Percentiles rank a stretch among this genome's conserved stretches.
phyloP scores from a whole-genome alignment of 2,329 filamentous ascomycete species.

The Fusarium domesticum region DNA sequence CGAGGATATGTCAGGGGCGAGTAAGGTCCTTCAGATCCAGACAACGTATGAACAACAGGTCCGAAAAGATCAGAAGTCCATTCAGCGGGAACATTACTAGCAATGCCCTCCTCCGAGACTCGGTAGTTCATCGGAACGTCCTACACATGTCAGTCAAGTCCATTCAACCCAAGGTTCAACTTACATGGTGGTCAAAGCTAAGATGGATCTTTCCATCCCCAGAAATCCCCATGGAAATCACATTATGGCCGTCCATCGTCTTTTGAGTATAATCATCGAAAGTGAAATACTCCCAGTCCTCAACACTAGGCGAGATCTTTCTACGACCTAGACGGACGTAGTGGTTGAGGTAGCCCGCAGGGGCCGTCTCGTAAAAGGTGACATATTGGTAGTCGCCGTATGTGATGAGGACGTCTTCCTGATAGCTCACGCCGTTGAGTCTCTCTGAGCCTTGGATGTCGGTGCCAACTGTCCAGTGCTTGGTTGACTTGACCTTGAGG shows the following conservation, averaged over 20 bases:
- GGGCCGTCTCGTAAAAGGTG: slow-evolving; percentile 15
- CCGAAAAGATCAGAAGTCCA: slow-evolving; percentile 15
- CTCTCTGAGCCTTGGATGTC: slow-evolving; percentile 14
- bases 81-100: slow-evolving; percentile 1
- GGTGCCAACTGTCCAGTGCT: slow-evolving; percentile 14
- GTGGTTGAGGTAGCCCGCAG: slow-evolving; percentile 13
- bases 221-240: slow-evolving; percentile 21
- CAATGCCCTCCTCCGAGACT: slow-evolving; percentile 6
- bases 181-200: slow-evolving; percentile 18
- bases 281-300: slow-evolving; percentile 12
- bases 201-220: slow-evolving; percentile 19
- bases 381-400: slow-evolving; percentile 17
- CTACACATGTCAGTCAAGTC: not conserved
- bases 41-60: slow-evolving; percentile 8
- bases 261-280: slow-evolving; percentile 14
- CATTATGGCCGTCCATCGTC: slow-evolving; percentile 20
- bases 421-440: slow-evolving; percentile 20
- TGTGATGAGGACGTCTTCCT: slow-evolving; percentile 18
- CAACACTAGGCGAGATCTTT: slow-evolving; percentile 2
- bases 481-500: slow-evolving; percentile 10
- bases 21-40: slow-evolving; percentile 10
- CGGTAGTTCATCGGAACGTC: slow-evolving; percentile 18
- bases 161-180: rapidly evolving
- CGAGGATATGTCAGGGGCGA: slow-evolving; percentile 15
- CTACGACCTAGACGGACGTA: slow-evolving; percentile 11